A percentile compares a stretch with the other conserved stretches of the same genome.
phyloP scores from a whole-genome alignment of 1,139 yeast species.

The Taphrina pruni region DNA sequence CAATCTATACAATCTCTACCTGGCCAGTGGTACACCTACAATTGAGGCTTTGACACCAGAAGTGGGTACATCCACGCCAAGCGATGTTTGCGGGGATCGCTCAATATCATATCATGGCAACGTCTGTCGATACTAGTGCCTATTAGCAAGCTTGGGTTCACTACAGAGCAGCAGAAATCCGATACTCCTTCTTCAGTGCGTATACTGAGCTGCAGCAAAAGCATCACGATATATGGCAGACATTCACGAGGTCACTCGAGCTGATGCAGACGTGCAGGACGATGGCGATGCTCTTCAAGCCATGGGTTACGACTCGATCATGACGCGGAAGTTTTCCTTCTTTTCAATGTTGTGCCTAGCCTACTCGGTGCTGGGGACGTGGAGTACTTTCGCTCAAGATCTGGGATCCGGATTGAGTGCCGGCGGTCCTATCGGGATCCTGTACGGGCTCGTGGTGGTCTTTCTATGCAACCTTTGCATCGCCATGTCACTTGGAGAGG shows the following conservation, averaged over 20 bases:
- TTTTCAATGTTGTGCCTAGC: slow-evolving; percentile 35
- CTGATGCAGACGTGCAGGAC: background rate
- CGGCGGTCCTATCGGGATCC: slow-evolving; percentile 56
- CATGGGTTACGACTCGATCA: slow-evolving; percentile 23
- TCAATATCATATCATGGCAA: too few species aligned
- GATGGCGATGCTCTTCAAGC: slow-evolving; percentile 26
- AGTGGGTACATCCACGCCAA: too few species aligned
- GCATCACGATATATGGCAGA: background rate
- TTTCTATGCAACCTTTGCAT: slow-evolving; percentile 63
- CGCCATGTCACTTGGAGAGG: slow-evolving; percentile 63
- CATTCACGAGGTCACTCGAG: slow-evolving; percentile 10
- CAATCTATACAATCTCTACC: too few species aligned
- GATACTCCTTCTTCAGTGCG: too few species aligned
- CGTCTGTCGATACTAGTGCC: too few species aligned
- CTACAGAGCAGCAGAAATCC: too few species aligned
- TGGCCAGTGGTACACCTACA: too few species aligned
- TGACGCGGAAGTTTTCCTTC: slow-evolving; percentile 31
- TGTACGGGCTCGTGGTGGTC: slow-evolving; percentile 75
- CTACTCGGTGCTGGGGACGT: slow-evolving; percentile 30
- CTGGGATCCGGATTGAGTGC: slow-evolving; percentile 33
- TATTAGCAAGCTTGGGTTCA: too few species aligned
- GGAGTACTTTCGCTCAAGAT: slow-evolving; percentile 37
- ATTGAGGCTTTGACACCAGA: too few species aligned
- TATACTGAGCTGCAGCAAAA: too few species aligned
- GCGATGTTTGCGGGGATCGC: too few species aligned